These are phyloP conservation scores for Toxoplasma gondii DNA, from an alignment of 169 alveolate species.

Conservation along the genomic window DNA sequence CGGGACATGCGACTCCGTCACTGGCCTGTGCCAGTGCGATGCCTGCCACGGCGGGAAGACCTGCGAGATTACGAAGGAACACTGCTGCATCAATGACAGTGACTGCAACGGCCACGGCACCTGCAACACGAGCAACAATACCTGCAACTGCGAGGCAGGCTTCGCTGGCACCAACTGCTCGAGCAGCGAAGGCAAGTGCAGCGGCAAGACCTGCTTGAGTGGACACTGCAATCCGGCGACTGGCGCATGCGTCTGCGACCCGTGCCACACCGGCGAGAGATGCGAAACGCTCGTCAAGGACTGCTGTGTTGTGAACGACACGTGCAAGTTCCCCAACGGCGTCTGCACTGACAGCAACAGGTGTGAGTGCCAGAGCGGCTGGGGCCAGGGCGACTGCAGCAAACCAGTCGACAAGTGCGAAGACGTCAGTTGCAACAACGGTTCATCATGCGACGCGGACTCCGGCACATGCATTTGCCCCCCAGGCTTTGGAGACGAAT, in stretches of 20 bases:
- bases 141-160: constrained; percentile 52
- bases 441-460: constrained; percentile 45
- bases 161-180: constrained; percentile 63
- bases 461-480: constrained; percentile 48
- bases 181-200: constrained; percentile 12
- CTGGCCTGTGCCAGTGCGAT: constrained; percentile 57
- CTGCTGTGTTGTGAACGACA: constrained; percentile 53
- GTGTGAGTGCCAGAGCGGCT: constrained; percentile 48
- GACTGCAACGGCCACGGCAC: constrained; percentile 52
- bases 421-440: constrained; percentile 50
- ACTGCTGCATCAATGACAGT: constrained; percentile 51
- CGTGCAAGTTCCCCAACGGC: constrained; percentile 56
- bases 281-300: constrained; percentile 40
- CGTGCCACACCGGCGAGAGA: constrained; percentile 44
- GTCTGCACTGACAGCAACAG: constrained; percentile 28
- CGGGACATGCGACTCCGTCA: constrained; percentile 55
- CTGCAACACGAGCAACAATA: constrained; percentile 34
- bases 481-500: constrained; percentile 51
- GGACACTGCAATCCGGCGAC: constrained; percentile 49
- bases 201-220: neutral
- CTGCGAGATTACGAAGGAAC: constrained; percentile 39
- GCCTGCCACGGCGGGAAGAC: constrained; percentile 48
- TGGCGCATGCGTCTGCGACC: constrained; percentile 53
- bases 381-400: constrained; percentile 50
- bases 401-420: constrained; percentile 34